Conservation (phyloP, 768 basidiomycete species). For the Hemileccinum rubropunctum region DNA sequence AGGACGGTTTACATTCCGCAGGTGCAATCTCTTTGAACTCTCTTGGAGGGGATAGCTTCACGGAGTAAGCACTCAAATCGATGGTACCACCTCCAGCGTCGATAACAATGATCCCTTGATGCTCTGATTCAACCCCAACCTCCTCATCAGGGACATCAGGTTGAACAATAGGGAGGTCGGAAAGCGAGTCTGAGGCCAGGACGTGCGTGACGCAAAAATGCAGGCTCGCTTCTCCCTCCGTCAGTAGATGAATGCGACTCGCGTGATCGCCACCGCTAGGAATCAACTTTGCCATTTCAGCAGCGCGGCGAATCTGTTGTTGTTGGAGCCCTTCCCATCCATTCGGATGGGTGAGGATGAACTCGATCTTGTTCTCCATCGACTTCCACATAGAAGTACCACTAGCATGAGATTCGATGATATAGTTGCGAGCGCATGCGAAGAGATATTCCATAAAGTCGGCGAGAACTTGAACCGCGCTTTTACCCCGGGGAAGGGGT, state of each 20-base stretch:
- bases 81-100: slow-evolving; percentile 44
- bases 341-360: slow-evolving; percentile 30
- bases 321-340: slow-evolving; percentile 33
- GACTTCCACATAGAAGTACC: slow-evolving; percentile 24
- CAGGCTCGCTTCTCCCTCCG: slow-evolving; percentile 25
- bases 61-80: slow-evolving; percentile 38
- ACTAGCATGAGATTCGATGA: slow-evolving; percentile 28
- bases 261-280: slow-evolving; percentile 9
- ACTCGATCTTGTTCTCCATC: slow-evolving; percentile 18
- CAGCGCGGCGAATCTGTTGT: slow-evolving; percentile 38
- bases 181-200: slow-evolving; percentile 1
- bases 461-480: slow-evolving; percentile 18
- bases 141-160: slow-evolving; percentile 1
- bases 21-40: slow-evolving; percentile 35
- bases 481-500: slow-evolving; percentile 21
- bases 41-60: slow-evolving; percentile 17
- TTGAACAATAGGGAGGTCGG: not conserved
- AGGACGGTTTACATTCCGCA: slow-evolving; percentile 24
- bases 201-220: slow-evolving; percentile 36
- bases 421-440: slow-evolving; percentile 19
- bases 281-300: slow-evolving; percentile 22
- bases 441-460: slow-evolving; percentile 31
- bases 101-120: slow-evolving; percentile 39
- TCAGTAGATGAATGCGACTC: slow-evolving; percentile 23
- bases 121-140: slow-evolving; percentile 20